Evolutionary conservation across 2,329 filamentous ascomycete genomes (phyloP).

Genomic region (Penicillium crustosum): DNA sequence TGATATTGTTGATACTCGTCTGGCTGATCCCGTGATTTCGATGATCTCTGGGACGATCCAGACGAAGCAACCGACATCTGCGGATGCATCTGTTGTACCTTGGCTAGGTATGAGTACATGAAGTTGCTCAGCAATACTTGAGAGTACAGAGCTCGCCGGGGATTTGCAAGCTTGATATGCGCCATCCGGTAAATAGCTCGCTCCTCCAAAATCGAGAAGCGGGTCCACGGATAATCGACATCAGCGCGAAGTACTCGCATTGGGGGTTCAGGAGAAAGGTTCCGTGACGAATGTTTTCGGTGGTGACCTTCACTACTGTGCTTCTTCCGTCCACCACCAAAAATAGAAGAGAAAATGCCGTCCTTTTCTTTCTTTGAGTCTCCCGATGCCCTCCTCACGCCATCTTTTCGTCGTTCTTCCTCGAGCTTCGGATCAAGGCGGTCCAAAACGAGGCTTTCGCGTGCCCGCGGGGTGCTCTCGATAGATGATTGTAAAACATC

Average conservation of each 20-base stretch:
- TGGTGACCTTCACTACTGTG: conserved; percentile 69
- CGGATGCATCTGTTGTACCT: conserved; percentile 98
- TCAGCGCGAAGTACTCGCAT: conserved; percentile 75
- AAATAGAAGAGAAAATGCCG: conserved; percentile 88
- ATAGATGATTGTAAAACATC: conserved; percentile 87
- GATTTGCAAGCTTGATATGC: conserved; percentile 98
- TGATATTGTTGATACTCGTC: conserved; percentile 49
- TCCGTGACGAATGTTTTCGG: conserved; percentile 72
- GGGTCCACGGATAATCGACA: conserved; percentile 92
- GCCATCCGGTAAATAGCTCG: conserved; percentile 98
- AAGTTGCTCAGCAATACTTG: conserved; percentile 98
- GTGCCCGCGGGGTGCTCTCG: conserved; percentile 60
- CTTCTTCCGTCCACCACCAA: conserved; percentile 87
- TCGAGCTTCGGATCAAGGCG: conserved; percentile 74
- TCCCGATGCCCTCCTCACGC: conserved; percentile 65
- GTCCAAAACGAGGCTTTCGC: conserved; percentile 82
- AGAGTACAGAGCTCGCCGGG: conserved; percentile 83
- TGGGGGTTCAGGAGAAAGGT: conserved; percentile 77
- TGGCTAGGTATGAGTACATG: conserved; percentile 98
- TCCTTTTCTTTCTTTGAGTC: conserved; percentile 85
- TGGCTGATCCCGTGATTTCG: conserved; percentile 39
- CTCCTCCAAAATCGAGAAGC: conserved; percentile 93
- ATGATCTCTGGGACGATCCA: conserved; percentile 66
- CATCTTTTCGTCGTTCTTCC: conserved; percentile 72
- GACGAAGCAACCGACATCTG: conserved; percentile 88